A percentile compares a stretch with the other conserved stretches of the same genome.
Conservation (phyloP, 2,329 filamentous ascomycete genomes). For the Fusarium camptoceras region DNA sequence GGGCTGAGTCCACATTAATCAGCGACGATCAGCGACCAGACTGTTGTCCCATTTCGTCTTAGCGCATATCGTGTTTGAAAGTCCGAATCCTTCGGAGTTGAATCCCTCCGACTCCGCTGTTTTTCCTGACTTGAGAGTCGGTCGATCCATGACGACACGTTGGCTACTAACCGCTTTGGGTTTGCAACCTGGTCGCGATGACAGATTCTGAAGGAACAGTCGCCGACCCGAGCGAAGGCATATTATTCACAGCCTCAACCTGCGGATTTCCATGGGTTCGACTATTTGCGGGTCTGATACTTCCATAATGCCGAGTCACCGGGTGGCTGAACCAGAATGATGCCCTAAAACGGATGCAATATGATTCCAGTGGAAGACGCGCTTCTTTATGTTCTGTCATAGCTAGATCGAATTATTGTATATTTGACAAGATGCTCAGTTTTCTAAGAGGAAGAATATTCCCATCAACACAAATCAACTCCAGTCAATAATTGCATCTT, state of each 20-base stretch:
- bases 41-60: background rate
- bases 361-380: no score
- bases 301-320: background rate
- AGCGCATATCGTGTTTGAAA: background rate
- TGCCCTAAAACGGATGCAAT: background rate
- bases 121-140: background rate
- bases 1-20: background rate
- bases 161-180: background rate
- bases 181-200: background rate
- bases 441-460: fast-evolving
- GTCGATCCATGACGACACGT: no score
- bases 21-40: background rate
- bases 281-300: no score
- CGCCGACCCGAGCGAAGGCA: background rate
- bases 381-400: no score
- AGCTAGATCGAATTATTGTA: no score
- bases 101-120: background rate
- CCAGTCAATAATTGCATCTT: background rate
- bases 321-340: background rate
- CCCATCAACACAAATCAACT: fast-evolving
- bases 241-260: background rate
- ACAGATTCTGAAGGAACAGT: background rate
- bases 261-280: fast-evolving
- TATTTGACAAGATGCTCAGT: no score
- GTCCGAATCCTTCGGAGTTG: background rate